These are phyloP conservation scores for Aquilaria sinensis DNA, from an alignment of 345 rosid species.

Conservation along the genomic window DNA sequence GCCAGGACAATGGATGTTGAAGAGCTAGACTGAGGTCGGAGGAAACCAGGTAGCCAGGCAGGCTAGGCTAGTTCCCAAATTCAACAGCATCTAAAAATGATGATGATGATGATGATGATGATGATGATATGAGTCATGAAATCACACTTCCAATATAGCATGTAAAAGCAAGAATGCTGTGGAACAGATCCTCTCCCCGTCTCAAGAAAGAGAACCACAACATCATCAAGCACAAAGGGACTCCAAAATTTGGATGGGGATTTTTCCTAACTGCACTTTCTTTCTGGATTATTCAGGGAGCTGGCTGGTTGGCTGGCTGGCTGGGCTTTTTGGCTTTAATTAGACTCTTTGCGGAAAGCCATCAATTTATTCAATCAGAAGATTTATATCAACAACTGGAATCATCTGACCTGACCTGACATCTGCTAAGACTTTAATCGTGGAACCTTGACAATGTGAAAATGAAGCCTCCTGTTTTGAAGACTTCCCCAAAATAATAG, in stretches of 20 bases:
- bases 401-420: conserved; percentile 20
- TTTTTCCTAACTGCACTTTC: conserved; percentile 28
- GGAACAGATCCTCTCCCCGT: conserved; percentile 12
- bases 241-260: conserved; percentile 21
- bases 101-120: conserved; percentile 19
- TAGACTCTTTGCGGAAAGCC: conserved; percentile 17
- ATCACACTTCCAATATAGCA: conserved; percentile 9
- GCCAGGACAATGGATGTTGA: conserved; percentile 20
- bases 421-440: conserved; percentile 33
- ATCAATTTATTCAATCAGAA: conserved; percentile 29
- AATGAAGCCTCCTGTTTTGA: conserved; percentile 34
- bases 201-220: conserved; percentile 17
- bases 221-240: conserved; percentile 24
- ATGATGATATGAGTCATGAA: not conserved
- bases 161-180: conserved; percentile 20
- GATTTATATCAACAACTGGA: conserved; percentile 21
- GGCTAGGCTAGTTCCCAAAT: conserved; percentile 31
- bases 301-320: conserved; percentile 25
- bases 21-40: conserved; percentile 15
- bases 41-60: not conserved
- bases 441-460: conserved; percentile 24
- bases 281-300: conserved; percentile 32
- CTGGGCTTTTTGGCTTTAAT: conserved; percentile 13
- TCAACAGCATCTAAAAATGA: conserved; percentile 15
- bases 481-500: conserved; percentile 20